Base-by-base conservation (phyloP, 2,329 filamentous ascomycete species). In the Ascochyta rabiei region DNA sequence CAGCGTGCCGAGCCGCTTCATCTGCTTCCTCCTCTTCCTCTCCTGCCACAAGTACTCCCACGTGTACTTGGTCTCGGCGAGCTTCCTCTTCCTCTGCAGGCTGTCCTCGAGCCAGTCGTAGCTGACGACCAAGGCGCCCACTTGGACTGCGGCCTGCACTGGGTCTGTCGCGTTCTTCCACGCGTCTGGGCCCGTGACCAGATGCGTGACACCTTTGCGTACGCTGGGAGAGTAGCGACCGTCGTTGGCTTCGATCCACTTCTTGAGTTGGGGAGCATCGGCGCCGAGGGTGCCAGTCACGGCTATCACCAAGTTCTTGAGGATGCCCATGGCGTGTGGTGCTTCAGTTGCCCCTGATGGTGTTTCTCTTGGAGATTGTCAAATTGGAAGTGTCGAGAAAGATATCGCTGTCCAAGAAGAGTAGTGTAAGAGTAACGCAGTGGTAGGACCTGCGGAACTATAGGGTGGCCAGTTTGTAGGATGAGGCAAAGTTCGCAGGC, bases 221-320 rank as follows among this genome's bases (percentile, higher is more conserved):
- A 91, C 74, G 0, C 79, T 75, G 1, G 77, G 70, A 0, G 77
- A 75, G 68, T 86, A 88, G 1, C 53, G 72, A 1, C 89, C 91
- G 6, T 84, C 86, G 53, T 89, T 84, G 4, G 78, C 68, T 4
- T 77, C 76, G 9, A 90, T 81, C 90, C 90, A 96, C 34, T 78
- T 77, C 31, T 80, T 80, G 31, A 95, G 80, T 37, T 89, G 83
- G 1, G 82, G 78, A 2, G 56, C 16, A 6, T 61, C 56, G 34
- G 74, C 71, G 1, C 80, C 80, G 4, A 90, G 83, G 2, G 82
- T 77, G 4, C 88, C 88, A 0, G 82, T 83, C 0, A 82, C 73
- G 19, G 85, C 82, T 18, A 91, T 79, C 43, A 81, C 75, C 30
- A 83, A 72, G 1, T 78, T 77, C 13, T 78, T 78, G 66, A 91